A percentile compares a stretch with the other conserved stretches of the same genome.
Conservation (phyloP, 2,329 filamentous ascomycete genomes). For the Ophiostoma ips region DNA sequence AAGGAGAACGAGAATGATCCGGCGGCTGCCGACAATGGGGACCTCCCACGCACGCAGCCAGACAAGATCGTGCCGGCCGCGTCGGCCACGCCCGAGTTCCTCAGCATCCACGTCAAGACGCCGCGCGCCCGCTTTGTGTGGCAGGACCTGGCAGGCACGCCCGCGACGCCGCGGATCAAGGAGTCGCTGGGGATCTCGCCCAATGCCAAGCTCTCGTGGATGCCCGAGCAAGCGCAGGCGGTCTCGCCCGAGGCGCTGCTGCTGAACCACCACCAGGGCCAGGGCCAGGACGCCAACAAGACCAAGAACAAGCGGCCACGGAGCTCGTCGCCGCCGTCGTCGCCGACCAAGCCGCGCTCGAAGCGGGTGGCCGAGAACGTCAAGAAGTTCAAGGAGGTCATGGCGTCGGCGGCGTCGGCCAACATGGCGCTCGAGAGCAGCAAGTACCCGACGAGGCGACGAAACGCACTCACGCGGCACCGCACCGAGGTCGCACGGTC, state of each 20-base stretch:
- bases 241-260: conserved; percentile 13
- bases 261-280: too few relatives aligned
- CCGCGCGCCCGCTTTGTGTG: conserved; percentile 40
- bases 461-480: conserved; percentile 22
- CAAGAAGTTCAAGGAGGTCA: conserved; percentile 40
- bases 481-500: conserved; percentile 3
- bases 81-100: conserved; percentile 13
- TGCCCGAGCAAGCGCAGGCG: conserved; percentile 32
- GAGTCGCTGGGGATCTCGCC: conserved; percentile 40
- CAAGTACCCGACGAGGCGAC: conserved; percentile 14
- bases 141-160: conserved; percentile 41
- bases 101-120: conserved; percentile 26
- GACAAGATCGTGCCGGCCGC: conserved; percentile 10
- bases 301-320: conserved; percentile 49
- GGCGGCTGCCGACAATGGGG: conserved; percentile 13
- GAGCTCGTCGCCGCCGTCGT: conserved; percentile 61
- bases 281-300: conserved; percentile 12
- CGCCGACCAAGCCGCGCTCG: conserved; percentile 39
- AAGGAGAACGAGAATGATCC: conserved; percentile 7
- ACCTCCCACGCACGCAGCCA: conserved; percentile 9
- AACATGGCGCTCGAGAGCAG: neutral
- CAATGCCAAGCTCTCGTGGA: conserved; percentile 48
- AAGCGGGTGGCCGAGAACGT: conserved; percentile 39
- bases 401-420: conserved; percentile 50
- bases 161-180: conserved; percentile 19